Conservation (phyloP, 164 flowering plant species). For the Nelumbo lutea region DNA sequence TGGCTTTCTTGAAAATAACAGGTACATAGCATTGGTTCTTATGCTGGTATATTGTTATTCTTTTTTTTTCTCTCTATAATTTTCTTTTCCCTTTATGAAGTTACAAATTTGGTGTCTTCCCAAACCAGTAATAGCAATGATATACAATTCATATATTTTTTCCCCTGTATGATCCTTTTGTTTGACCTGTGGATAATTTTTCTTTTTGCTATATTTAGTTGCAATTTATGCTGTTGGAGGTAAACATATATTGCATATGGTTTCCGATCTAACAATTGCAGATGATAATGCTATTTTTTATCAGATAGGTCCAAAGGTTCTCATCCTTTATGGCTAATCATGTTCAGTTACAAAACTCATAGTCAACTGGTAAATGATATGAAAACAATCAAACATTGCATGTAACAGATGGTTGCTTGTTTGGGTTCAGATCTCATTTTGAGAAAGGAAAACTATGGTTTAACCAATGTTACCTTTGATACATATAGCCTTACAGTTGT, state of each 20-base stretch:
- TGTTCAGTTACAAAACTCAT: too few species aligned
- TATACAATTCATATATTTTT: conserved; percentile 20
- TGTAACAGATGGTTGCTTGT: too few species aligned
- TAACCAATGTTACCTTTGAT: too few species aligned
- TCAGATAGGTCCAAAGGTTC: conserved; percentile 94
- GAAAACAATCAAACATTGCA: too few species aligned
- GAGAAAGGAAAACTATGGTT: too few species aligned
- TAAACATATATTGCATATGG: conserved; percentile 91
- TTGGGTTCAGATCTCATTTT: too few species aligned
- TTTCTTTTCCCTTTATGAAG: conserved; percentile 26
- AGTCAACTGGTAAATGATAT: too few species aligned
- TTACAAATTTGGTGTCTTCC: conserved; percentile 93
- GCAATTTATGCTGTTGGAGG: conserved; percentile 99
- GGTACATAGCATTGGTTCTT: neutral
- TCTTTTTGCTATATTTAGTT: conserved; percentile 36
- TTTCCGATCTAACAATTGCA: conserved; percentile 93
- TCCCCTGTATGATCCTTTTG: neutral
- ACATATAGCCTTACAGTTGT: too few species aligned
- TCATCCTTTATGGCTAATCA: neutral
- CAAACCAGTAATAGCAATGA: conserved; percentile 98
- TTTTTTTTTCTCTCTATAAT: neutral
- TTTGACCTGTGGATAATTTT: neutral
- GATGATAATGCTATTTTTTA: conserved; percentile 91
- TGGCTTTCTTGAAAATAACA: neutral
- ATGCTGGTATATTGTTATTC: neutral